phyloP scores from a whole-genome alignment of 2,329 filamentous ascomycete species.

The Cercospora nicotianae region DNA sequence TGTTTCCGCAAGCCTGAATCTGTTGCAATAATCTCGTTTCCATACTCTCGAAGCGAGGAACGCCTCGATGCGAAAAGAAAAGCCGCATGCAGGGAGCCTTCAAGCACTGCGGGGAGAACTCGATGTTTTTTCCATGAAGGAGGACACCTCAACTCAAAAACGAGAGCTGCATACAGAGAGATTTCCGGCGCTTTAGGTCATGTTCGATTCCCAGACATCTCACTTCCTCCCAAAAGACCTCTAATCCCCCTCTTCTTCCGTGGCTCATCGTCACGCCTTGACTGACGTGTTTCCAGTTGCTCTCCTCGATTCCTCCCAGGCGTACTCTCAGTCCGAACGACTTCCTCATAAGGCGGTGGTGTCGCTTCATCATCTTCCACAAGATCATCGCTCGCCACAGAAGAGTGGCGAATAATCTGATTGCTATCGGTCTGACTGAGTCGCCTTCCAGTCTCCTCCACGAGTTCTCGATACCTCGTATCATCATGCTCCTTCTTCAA shows the following conservation, averaged over 20 bases:
- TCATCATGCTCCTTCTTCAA: conserved; percentile 29
- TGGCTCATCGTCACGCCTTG: neutral
- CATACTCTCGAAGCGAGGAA: neutral
- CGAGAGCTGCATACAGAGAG: too few species aligned
- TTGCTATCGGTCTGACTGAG: conserved; percentile 17
- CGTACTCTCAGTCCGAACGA: neutral
- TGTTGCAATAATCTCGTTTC: neutral
- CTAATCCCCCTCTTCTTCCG: neutral
- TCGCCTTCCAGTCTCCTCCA: conserved; percentile 29
- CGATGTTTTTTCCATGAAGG: too few species aligned
- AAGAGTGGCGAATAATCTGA: neutral
- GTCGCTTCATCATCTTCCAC: conserved; percentile 2
- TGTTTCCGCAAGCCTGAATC: neutral
- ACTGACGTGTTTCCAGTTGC: neutral
- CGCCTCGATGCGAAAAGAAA: neutral
- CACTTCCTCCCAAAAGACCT: neutral
- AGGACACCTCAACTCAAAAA: too few species aligned
- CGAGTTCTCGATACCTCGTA: conserved; percentile 27
- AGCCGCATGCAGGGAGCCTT: neutral
- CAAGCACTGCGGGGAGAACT: too few species aligned
- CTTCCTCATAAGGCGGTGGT: neutral
- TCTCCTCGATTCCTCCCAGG: neutral
- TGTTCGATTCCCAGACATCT: neutral
- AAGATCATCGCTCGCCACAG: conserved; percentile 1
- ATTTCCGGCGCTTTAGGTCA: too few species aligned